These are phyloP conservation scores for Hortaea werneckii DNA, from an alignment of 2,329 filamentous ascomycete species.

Conservation along the genomic window DNA sequence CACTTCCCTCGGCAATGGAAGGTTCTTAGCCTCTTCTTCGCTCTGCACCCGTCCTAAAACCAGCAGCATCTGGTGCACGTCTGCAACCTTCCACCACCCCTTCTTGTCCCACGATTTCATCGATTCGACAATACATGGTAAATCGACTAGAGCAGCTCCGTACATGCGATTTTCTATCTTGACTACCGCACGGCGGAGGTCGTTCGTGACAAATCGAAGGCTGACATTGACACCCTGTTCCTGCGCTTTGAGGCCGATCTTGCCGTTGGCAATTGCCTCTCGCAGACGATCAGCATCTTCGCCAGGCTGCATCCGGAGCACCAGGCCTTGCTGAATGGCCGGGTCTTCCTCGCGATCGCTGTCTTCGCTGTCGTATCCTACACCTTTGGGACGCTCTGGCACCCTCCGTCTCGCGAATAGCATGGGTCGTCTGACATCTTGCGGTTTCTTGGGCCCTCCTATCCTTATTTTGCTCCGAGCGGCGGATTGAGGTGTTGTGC, in stretches of 20 bases:
- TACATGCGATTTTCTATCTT: conserved; percentile 60
- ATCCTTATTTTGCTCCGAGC: not conserved
- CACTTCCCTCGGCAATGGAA: conserved; percentile 60
- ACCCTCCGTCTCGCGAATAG: conserved; percentile 2
- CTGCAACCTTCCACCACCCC: conserved; percentile 77
- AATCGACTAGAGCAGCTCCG: conserved; percentile 68
- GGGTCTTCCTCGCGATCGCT: conserved; percentile 84
- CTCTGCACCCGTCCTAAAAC: conserved; percentile 59
- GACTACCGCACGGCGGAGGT: conserved; percentile 63
- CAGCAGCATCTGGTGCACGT: conserved; percentile 81
- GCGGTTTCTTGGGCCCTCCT: not conserved
- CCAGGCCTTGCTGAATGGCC: conserved; percentile 77
- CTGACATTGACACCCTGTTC: conserved; percentile 66
- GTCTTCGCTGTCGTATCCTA: conserved; percentile 93
- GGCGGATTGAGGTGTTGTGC: not conserved
- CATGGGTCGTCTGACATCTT: not conserved
- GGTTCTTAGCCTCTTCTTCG: conserved; percentile 39
- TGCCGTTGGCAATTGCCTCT: conserved; percentile 63
- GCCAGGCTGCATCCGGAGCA: conserved; percentile 79
- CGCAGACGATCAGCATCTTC: conserved; percentile 77
- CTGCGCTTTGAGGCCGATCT: conserved; percentile 55
- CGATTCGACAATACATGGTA: conserved; percentile 78
- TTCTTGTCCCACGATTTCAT: conserved; percentile 93
- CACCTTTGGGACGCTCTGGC: conserved; percentile 62
- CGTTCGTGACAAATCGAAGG: conserved; percentile 67